phyloP scores from a whole-genome alignment of 768 basidiomycete genomes.

The Suillus clintonianus region DNA sequence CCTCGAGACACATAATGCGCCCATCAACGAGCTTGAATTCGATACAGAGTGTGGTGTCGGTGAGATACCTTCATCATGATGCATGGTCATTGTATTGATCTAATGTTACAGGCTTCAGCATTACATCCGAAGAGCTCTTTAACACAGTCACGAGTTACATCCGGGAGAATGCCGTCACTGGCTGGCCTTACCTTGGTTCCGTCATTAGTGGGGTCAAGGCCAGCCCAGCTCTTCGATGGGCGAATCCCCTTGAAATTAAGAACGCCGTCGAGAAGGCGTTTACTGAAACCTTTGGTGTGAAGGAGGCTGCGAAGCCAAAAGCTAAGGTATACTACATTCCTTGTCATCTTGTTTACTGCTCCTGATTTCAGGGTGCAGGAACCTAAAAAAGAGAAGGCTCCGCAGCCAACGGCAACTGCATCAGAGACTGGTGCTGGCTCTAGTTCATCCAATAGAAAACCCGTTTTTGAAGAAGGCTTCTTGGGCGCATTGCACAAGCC shows the following conservation, averaged over 20 bases:
- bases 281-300: constrained; percentile 67
- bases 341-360: no score
- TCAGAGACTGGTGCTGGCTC: constrained; percentile 36
- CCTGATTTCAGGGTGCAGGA: constrained; percentile 35
- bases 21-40: constrained; percentile 72
- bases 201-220: constrained; percentile 65
- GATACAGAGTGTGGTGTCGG: constrained; percentile 86
- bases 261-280: constrained; percentile 75
- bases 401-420: constrained; percentile 32
- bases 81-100: constrained; percentile 6
- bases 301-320: constrained; percentile 66
- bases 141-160: constrained; percentile 59
- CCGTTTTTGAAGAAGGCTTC: constrained; percentile 94
- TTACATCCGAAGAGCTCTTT: constrained; percentile 67
- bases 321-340: constrained; percentile 66
- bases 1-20: constrained; percentile 56
- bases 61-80: constrained; percentile 39
- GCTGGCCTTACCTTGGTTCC: constrained; percentile 77
- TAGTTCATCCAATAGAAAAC: constrained; percentile 43
- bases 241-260: constrained; percentile 81
- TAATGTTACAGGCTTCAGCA: constrained; percentile 64
- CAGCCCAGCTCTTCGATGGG: constrained; percentile 74
- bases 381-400: constrained; percentile 46
- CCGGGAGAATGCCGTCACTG: constrained; percentile 50
- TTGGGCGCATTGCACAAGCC: constrained; percentile 90